These are phyloP conservation scores for Austroboletus niveus DNA, from an alignment of 1,284 basidiomycete genomes.

Conservation along the genomic window DNA sequence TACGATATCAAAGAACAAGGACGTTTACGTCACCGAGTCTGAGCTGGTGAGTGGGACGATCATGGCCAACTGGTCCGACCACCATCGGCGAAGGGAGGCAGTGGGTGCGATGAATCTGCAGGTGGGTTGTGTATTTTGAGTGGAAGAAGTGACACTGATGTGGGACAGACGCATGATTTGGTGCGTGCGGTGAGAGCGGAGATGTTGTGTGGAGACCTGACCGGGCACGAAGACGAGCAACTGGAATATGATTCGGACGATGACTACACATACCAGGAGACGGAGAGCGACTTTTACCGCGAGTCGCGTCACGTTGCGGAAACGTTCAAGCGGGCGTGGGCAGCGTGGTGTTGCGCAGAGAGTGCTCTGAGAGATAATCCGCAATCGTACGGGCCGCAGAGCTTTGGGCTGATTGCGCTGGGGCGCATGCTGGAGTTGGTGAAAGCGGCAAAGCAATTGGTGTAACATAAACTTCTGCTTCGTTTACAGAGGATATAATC, in stretches of 20 bases:
- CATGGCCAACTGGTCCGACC: slow-evolving; percentile 41
- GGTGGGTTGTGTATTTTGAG: slow-evolving; percentile 21
- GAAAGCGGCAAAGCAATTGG: slow-evolving; percentile 21
- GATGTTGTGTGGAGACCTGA: slow-evolving; percentile 19
- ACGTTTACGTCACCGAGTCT: slow-evolving; percentile 37
- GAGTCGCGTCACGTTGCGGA: slow-evolving; percentile 27
- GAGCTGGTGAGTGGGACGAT: slow-evolving; percentile 47
- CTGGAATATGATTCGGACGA: slow-evolving; percentile 27
- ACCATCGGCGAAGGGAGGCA: slow-evolving; percentile 36
- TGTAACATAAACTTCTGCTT: slow-evolving; percentile 1
- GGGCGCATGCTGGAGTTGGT: slow-evolving; percentile 38
- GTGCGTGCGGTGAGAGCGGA: slow-evolving; percentile 35
- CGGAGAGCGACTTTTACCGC: slow-evolving; percentile 24
- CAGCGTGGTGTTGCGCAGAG: slow-evolving; percentile 39
- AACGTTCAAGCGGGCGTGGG: slow-evolving; percentile 36
- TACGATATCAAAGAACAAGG: slow-evolving; percentile 34
- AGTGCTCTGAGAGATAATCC: slow-evolving; percentile 23
- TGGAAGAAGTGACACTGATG: background rate
- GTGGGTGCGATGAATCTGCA: slow-evolving; percentile 43
- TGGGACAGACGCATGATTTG: slow-evolving; percentile 35
- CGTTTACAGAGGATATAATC: background rate
- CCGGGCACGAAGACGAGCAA: slow-evolving; percentile 1
- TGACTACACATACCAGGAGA: slow-evolving; percentile 9
- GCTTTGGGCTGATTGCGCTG: slow-evolving; percentile 43
- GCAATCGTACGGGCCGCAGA: slow-evolving; percentile 37